Conservation (phyloP, 2,329 filamentous ascomycete species). For the Helicocarpus griseus region DNA sequence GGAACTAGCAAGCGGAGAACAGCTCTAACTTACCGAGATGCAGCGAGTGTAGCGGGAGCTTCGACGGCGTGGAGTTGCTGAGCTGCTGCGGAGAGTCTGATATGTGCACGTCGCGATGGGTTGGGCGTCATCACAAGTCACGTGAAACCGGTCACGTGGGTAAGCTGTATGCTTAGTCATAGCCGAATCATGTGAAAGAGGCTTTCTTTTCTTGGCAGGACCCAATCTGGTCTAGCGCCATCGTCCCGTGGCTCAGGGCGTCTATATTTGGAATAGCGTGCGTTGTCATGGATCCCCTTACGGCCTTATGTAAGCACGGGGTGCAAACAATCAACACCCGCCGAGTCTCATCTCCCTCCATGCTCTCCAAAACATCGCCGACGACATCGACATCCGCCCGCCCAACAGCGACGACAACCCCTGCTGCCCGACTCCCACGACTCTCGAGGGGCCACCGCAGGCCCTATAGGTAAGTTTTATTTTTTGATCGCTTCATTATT, state of each 20-base stretch:
- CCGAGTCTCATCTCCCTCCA: not conserved
- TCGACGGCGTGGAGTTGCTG: not conserved
- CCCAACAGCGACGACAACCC: too few species aligned
- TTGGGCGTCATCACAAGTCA: too few species aligned
- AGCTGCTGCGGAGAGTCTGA: slow-evolving; percentile 1
- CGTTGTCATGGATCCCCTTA: slow-evolving; percentile 6
- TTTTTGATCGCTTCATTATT: too few species aligned
- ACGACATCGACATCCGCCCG: slow-evolving; percentile 1
- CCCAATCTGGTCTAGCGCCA: not conserved
- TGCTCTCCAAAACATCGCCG: not conserved
- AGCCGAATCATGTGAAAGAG: not conserved
- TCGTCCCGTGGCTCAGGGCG: not conserved
- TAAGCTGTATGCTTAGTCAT: not conserved
- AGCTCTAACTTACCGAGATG: slow-evolving; percentile 1
- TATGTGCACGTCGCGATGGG: slow-evolving; percentile 5
- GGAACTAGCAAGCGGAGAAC: not conserved
- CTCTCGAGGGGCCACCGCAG: not conserved
- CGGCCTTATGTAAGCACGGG: slow-evolving; percentile 3
- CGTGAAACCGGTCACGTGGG: too few species aligned
- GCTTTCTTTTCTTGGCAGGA: not conserved
- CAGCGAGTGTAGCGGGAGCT: not conserved
- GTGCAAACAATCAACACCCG: slow-evolving; percentile 4
- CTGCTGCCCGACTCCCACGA: not conserved
- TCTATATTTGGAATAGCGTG: slow-evolving; percentile 2
- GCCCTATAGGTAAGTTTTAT: not conserved